Conservation (phyloP, 768 basidiomycete species). For the Boletus rubescentipes region DNA sequence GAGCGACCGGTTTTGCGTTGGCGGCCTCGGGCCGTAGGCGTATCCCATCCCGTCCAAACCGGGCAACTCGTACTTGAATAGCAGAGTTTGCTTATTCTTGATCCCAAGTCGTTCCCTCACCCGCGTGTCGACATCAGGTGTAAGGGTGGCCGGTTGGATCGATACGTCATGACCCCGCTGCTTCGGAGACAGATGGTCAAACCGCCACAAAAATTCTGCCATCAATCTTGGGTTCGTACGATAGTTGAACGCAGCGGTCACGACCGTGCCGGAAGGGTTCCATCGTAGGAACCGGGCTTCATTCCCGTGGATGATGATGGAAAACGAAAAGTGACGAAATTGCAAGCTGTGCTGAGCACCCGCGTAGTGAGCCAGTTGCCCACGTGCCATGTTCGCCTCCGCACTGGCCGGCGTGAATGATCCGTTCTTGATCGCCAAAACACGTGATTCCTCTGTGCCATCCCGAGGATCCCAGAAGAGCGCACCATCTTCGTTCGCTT, state of each 20-base stretch:
- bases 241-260: not conserved
- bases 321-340: too few relatives aligned
- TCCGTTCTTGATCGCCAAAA: not conserved
- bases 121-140: not conserved
- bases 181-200: not conserved
- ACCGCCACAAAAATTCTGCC: not conserved
- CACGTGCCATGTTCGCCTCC: too few relatives aligned
- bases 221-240: not conserved
- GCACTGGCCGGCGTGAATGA: too few relatives aligned
- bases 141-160: not conserved
- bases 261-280: constrained; percentile 24
- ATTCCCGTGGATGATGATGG: too few relatives aligned
- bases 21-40: not conserved
- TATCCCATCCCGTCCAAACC: not conserved
- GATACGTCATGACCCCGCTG: too few relatives aligned
- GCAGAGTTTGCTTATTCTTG: not conserved
- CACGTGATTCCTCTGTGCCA: not conserved
- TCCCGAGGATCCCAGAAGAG: not conserved
- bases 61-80: not conserved
- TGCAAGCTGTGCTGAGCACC: too few relatives aligned
- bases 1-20: not conserved
- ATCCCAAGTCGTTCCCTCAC: not conserved
- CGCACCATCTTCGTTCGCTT: not conserved
- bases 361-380: too few relatives aligned
- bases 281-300: too few relatives aligned